Percentiles rank a stretch among this genome's conserved stretches.
Evolutionary conservation across 1,284 basidiomycete genomes (phyloP).

Genomic region (Ceratobasidium sp.): DNA sequence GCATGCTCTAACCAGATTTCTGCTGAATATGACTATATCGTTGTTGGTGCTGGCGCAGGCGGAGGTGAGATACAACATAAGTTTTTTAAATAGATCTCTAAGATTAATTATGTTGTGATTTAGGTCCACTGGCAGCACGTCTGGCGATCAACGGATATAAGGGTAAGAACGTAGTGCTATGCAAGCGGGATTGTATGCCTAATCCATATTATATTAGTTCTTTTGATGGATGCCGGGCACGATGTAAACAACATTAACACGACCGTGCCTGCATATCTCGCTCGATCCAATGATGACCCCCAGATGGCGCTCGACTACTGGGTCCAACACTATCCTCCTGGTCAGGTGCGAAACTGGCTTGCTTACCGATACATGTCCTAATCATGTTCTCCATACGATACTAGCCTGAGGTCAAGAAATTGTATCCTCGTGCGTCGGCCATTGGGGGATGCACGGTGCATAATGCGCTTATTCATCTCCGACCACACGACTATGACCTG

Average conservation of each 20-base stretch:
- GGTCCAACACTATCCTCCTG: conserved; percentile 36
- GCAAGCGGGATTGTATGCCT: not conserved
- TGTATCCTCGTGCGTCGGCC: conserved; percentile 30
- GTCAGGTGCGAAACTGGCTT: conserved; percentile 2
- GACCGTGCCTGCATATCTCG: conserved; percentile 26
- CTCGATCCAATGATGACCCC: conserved; percentile 29
- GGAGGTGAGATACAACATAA: conserved; percentile 12
- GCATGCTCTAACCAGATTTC: conserved; percentile 13
- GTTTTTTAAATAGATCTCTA: not conserved
- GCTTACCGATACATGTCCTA: not conserved
- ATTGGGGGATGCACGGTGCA: conserved; percentile 33
- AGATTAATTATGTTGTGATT: not conserved
- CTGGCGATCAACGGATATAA: conserved; percentile 35
- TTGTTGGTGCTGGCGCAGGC: conserved; percentile 31
- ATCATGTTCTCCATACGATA: not conserved
- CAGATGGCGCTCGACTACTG: conserved; percentile 37
- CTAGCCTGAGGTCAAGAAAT: conserved; percentile 36
- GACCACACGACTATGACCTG: conserved; percentile 33
- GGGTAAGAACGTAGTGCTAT: not conserved
- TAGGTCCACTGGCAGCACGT: conserved; percentile 36
- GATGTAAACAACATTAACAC: conserved; percentile 35
- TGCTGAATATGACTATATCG: conserved; percentile 39
- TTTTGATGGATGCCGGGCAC: conserved; percentile 35
- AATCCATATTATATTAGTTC: not conserved
- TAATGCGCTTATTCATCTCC: conserved; percentile 35